Base-by-base conservation (phyloP, 495 filamentous ascomycete genomes). In the Penicillium alfredii region DNA sequence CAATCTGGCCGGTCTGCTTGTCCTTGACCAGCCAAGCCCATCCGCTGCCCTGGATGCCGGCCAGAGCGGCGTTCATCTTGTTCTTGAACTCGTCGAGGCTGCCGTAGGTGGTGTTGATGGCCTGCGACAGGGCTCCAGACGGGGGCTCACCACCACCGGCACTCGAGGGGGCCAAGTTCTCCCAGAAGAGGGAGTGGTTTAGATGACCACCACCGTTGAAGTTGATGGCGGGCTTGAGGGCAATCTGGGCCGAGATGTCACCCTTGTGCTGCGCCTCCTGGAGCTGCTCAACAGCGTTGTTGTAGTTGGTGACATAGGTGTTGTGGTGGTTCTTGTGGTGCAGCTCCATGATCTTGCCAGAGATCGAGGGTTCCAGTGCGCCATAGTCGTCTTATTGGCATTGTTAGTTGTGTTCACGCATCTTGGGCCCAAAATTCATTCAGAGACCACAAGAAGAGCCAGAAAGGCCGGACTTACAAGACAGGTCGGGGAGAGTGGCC, bases 331-430 rank as follows among this genome's bases (percentile, higher is more conserved):
- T 78, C 60, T 64, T 71, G 72, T 84, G 75, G 68, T 84, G 80
- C 24, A 84, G 70, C 75, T 98, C 90, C 92, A 98, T 98, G 71
- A 98, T 98, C 74, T 88, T 81, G 68, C 86, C 89, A 26, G 84
- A 89, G 69, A 98, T 93, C 60, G 84, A 65, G 46, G 92, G 92
- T 63, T 98, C 92, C 55, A 98, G 86, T 15, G 88, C 92, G 44
- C 80, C 80, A 66, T 87, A 92, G 68, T 89, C 86, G 56, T 89
- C 84, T 88, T 42, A 1, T 8, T 13, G 22, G 16, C 2, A 16
- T 9, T 11, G 27, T 56, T 12, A 52, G 45, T 42, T 13, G 17
- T n/a, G n/a, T n/a, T n/a, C n/a, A n/a, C n/a, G n/a, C n/a, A n/a
- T n/a, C n/a, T n/a, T n/a, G n/a, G n/a, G n/a, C n/a, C n/a, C n/a